Percentiles rank a stretch among this genome's conserved stretches.
Evolutionary conservation across 164 flowering plant species (phyloP).

Genomic region (Euptelea pleiosperma): DNA sequence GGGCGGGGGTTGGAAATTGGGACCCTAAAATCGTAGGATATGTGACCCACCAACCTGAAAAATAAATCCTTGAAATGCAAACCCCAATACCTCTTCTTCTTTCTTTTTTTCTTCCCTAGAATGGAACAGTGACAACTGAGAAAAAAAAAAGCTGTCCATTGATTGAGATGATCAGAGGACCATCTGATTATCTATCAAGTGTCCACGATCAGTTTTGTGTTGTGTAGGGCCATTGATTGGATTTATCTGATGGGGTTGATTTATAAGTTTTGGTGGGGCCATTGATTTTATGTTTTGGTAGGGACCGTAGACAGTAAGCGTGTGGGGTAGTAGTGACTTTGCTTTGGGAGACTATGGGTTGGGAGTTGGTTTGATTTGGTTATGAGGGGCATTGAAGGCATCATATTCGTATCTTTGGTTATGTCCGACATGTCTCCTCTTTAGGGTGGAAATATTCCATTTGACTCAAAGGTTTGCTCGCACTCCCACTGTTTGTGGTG

Average conservation of each 20-base stretch:
- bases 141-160: neutral
- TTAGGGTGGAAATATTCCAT: conserved; percentile 16
- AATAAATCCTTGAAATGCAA: conserved; percentile 14
- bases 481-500: no score
- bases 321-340: no score
- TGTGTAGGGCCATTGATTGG: no score
- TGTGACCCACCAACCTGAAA: conserved; percentile 10
- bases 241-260: no score
- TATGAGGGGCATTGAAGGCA: neutral
- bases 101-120: conserved; percentile 17
- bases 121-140: conserved; percentile 21
- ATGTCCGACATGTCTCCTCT: conserved; percentile 17
- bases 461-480: neutral
- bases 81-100: conserved; percentile 6
- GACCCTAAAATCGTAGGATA: conserved; percentile 7
- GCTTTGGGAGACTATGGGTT: neutral
- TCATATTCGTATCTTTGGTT: neutral
- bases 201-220: no score
- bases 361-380: neutral
- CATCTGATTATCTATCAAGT: no score
- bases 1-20: conserved; percentile 10
- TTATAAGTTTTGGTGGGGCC: no score
- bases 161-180: no score
- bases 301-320: no score
- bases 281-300: no score